Percentiles rank a stretch among this genome's conserved stretches.
These are phyloP conservation scores for Dactylorhiza incarnata DNA, from an alignment of 106 monocot species.

Conservation along the genomic window DNA sequence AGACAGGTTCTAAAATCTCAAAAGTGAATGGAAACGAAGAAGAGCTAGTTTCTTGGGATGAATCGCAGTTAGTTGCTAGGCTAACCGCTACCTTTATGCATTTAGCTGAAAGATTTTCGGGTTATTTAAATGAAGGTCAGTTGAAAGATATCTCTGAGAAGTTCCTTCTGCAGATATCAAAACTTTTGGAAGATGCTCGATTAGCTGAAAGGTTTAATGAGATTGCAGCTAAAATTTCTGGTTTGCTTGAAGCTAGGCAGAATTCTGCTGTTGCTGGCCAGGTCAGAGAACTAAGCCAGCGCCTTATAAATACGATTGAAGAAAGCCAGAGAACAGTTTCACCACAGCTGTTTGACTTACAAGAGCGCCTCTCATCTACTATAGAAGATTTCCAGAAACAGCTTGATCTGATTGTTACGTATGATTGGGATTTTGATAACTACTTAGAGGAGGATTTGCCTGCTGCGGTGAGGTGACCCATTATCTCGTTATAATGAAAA, in stretches of 20 bases:
- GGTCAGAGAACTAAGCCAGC: constrained; percentile 72
- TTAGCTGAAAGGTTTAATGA: constrained; percentile 76
- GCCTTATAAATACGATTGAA: constrained; percentile 61
- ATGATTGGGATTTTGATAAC: constrained; percentile 98
- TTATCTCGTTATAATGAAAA: constrained; percentile 16
- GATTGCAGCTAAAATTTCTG: constrained; percentile 56
- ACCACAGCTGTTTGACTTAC: constrained; percentile 81
- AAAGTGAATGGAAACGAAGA: constrained; percentile 21
- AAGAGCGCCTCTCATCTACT: constrained; percentile 60
- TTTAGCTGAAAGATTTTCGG: constrained; percentile 78
- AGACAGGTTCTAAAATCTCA: constrained; percentile 9
- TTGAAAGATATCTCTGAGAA: constrained; percentile 48
- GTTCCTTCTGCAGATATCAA: constrained; percentile 78
- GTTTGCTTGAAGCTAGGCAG: constrained; percentile 68
- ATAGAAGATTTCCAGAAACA: constrained; percentile 94
- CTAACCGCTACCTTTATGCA: constrained; percentile 55
- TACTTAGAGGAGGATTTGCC: constrained; percentile 96
- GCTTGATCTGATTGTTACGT: constrained; percentile 66
- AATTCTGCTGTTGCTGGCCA: constrained; percentile 62
- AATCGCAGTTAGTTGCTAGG: constrained; percentile 48
- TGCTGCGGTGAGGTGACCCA: constrained; percentile 72
- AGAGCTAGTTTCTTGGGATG: constrained; percentile 32
- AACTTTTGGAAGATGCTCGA: constrained; percentile 72
- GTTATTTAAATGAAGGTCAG: constrained; percentile 84
- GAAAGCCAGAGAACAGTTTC: constrained; percentile 85